A percentile compares a stretch with the other conserved stretches of the same genome.
Evolutionary conservation across 2,329 filamentous ascomycete species (phyloP).

Genomic region (Sporothrix protearum): DNA sequence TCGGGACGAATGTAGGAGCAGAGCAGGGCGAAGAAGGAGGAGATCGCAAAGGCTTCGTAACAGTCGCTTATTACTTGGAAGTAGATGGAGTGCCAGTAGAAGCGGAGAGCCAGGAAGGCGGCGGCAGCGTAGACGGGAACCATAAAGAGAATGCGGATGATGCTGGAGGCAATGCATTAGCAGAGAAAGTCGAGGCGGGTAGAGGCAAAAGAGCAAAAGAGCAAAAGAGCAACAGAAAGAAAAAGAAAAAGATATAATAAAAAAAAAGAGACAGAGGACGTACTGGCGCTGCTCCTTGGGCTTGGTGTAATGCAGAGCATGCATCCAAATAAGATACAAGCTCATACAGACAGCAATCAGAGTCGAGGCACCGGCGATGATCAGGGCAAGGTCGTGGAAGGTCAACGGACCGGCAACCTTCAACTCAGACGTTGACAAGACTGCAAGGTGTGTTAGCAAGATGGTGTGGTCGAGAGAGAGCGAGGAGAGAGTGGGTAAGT

Average conservation of each 20-base stretch:
- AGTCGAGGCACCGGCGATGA: constrained; percentile 48
- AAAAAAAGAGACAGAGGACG: too few species aligned
- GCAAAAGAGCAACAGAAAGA: too few species aligned
- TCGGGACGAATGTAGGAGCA: constrained; percentile 77
- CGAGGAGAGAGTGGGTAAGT: background rate
- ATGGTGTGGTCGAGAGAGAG: background rate
- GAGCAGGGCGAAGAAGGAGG: constrained; percentile 78
- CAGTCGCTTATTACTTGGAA: constrained; percentile 78
- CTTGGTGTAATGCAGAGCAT: constrained; percentile 59
- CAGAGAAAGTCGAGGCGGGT: background rate
- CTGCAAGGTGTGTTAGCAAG: constrained; percentile 33
- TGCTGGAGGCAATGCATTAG: constrained; percentile 45
- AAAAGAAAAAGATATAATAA: too few species aligned
- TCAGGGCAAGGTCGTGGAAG: constrained; percentile 54
- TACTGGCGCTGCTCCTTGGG: constrained; percentile 58
- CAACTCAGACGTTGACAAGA: constrained; percentile 45
- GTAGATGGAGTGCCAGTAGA: constrained; percentile 75
- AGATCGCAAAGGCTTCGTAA: constrained; percentile 86
- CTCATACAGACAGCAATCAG: constrained; percentile 52
- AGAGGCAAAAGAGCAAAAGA: background rate
- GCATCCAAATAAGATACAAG: constrained; percentile 55
- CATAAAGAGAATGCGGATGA: constrained; percentile 87
- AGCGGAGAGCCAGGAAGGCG: constrained; percentile 68
- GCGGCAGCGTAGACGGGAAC: constrained; percentile 75
- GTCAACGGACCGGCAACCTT: constrained; percentile 47